Percentiles rank a stretch among this genome's conserved stretches.
Conservation (phyloP, 2,329 filamentous ascomycete genomes). For the Rhynchosporium graminicola region DNA sequence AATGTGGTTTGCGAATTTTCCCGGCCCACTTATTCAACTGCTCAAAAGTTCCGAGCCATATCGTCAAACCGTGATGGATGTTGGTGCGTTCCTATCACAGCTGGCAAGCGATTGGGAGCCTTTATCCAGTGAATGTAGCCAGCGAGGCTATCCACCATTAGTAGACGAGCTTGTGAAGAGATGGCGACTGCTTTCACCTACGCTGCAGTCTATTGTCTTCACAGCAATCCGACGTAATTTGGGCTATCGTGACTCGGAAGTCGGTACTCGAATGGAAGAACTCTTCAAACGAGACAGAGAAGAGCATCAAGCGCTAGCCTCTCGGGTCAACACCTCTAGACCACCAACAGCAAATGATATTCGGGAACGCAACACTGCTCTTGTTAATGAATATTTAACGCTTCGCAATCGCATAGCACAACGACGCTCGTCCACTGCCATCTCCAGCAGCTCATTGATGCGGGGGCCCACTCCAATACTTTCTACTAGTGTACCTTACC, state of each 20-base stretch:
- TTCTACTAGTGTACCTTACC: constrained; percentile 21
- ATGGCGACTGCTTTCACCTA: constrained; percentile 51
- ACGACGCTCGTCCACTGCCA: constrained; percentile 16
- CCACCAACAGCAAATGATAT: constrained; percentile 37
- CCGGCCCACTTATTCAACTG: constrained; percentile 40
- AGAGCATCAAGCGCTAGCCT: constrained; percentile 37
- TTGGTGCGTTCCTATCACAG: constrained; percentile 48
- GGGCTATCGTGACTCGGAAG: constrained; percentile 42
- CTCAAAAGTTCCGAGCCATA: constrained; percentile 42
- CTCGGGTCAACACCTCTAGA: constrained; percentile 32
- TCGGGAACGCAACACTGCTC: constrained; percentile 30
- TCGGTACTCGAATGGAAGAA: constrained; percentile 41
- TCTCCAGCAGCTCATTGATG: constrained; percentile 13
- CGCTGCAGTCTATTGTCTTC: constrained; percentile 57
- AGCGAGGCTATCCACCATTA: constrained; percentile 54
- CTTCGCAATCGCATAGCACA: constrained; percentile 25
- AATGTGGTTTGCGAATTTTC: constrained; percentile 51
- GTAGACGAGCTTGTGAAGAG: constrained; percentile 54
- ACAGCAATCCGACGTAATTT: constrained; percentile 52
- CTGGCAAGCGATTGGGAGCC: constrained; percentile 46
- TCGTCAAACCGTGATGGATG: constrained; percentile 36
- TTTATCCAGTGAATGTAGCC: constrained; percentile 43
- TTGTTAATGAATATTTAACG: constrained; percentile 30
- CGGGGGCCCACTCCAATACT: constrained; percentile 22
- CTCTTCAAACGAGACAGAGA: constrained; percentile 44